Percentiles rank a stretch among this genome's conserved stretches.
Evolutionary conservation across 225 moss, liverwort and hornwort genomes (phyloP).

Genomic region (Neckera pumila): DNA sequence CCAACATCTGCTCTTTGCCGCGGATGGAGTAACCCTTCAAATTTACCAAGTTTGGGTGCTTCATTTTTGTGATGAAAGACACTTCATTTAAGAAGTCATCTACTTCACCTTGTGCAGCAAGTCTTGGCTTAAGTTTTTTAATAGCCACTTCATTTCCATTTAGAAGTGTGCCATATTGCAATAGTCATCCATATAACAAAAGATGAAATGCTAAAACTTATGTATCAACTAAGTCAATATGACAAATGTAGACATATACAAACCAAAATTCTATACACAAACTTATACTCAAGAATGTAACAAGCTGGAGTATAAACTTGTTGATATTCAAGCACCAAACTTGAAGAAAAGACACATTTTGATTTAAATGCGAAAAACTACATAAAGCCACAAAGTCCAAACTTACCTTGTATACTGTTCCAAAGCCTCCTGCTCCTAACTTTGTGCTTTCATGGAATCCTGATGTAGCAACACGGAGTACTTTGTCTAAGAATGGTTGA

Average conservation of each 20-base stretch:
- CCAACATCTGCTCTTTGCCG: not conserved
- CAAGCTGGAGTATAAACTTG: not conserved
- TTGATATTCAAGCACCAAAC: not conserved
- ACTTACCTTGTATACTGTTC: not conserved
- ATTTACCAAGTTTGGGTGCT: constrained; percentile 24
- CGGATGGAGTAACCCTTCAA: constrained; percentile 23
- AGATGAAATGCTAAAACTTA: too few species aligned
- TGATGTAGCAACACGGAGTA: not conserved
- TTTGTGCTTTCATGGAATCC: not conserved
- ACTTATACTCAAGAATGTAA: not conserved
- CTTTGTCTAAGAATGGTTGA: constrained; percentile 5
- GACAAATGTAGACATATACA: too few species aligned
- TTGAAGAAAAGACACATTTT: rapidly evolving
- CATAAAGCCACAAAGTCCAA: not conserved
- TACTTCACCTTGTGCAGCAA: not conserved
- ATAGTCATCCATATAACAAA: not conserved
- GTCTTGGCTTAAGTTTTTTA: not conserved
- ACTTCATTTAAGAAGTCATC: constrained; percentile 33
- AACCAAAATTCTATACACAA: not conserved
- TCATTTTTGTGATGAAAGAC: constrained; percentile 27
- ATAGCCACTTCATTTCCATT: constrained; percentile 4
- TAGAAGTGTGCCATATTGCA: not conserved
- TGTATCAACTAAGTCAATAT: not conserved
- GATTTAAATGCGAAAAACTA: not conserved
- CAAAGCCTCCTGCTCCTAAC: constrained; percentile 8